phyloP scores from a whole-genome alignment of 345 rosid species.

The Hirschfeldia incana region DNA sequence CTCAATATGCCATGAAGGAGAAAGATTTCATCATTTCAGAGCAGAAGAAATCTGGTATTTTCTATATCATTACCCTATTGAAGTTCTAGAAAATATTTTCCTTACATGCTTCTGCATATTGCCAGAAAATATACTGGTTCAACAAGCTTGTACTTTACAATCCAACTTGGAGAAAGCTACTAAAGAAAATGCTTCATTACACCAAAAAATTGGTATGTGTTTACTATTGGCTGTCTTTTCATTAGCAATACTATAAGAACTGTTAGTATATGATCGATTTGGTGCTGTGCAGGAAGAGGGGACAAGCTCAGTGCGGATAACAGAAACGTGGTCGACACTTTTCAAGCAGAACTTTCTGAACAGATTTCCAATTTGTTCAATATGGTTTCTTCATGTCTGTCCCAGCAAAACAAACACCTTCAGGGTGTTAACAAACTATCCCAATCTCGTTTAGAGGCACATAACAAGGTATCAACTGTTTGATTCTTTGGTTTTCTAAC shows the following conservation, averaged over 20 bases:
- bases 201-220: constrained; percentile 76
- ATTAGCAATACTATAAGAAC: not conserved
- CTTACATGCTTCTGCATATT: constrained; percentile 26
- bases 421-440: constrained; percentile 67
- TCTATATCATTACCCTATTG: not conserved
- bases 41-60: constrained; percentile 82
- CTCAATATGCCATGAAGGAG: constrained; percentile 70
- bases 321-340: constrained; percentile 65
- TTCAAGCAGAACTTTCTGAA: constrained; percentile 60
- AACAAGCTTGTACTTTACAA: constrained; percentile 74
- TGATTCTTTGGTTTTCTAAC: constrained; percentile 8
- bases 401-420: constrained; percentile 77
- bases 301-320: constrained; percentile 79
- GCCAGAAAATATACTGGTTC: constrained; percentile 77
- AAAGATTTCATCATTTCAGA: constrained; percentile 84
- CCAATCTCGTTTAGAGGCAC: constrained; percentile 56
- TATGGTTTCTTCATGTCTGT: constrained; percentile 60
- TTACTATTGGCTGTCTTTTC: constrained; percentile 1
- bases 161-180: constrained; percentile 84
- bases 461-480: constrained; percentile 57
- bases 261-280: not conserved
- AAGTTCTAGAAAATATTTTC: constrained; percentile 10
- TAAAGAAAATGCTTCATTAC: constrained; percentile 73
- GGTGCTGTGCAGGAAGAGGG: constrained; percentile 62
- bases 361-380: constrained; percentile 65